A percentile compares a stretch with the other conserved stretches of the same genome.
Conservation (phyloP, 768 basidiomycete species). For the Polyporus arcularius region DNA sequence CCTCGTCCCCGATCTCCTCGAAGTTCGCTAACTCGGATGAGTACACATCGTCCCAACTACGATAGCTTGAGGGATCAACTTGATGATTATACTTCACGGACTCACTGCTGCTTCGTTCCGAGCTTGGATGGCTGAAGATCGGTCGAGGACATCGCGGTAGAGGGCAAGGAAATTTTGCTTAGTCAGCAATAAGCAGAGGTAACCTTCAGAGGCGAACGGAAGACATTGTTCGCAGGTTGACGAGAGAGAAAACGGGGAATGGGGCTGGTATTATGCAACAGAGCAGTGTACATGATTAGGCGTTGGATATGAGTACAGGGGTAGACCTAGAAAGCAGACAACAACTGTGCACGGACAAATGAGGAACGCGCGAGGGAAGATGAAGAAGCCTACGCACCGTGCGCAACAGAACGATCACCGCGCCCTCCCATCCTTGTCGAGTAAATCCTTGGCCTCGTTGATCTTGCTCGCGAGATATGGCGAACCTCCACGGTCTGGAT, state of each 20-base stretch:
- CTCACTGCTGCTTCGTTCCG: slow-evolving; percentile 80
- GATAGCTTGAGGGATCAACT: not conserved
- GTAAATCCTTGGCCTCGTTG: slow-evolving; percentile 93
- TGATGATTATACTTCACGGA: not conserved
- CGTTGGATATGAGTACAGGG: slow-evolving; percentile 17
- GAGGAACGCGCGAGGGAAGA: not conserved
- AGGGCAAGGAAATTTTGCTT: slow-evolving; percentile 21
- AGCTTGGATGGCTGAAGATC: slow-evolving; percentile 72
- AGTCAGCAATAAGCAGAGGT: slow-evolving; percentile 22
- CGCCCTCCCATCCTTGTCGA: slow-evolving; percentile 71
- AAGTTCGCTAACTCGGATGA: slow-evolving; percentile 71
- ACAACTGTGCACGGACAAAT: not conserved
- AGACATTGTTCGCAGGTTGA: not conserved
- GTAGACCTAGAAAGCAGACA: slow-evolving; percentile 11
- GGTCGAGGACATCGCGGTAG: slow-evolving; percentile 23
- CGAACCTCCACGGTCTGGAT: slow-evolving; percentile 98
- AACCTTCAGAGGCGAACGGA: not conserved
- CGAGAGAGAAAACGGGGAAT: not conserved
- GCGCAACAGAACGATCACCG: slow-evolving; percentile 20
- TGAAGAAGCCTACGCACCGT: not conserved
- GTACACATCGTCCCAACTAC: slow-evolving; percentile 81
- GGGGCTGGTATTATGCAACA: slow-evolving; percentile 19
- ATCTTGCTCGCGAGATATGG: slow-evolving; percentile 98
- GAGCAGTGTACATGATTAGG: slow-evolving; percentile 22
- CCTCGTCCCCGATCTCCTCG: slow-evolving; percentile 78